Conservation (phyloP, 768 basidiomycete species). For the Mycena galericulata region DNA sequence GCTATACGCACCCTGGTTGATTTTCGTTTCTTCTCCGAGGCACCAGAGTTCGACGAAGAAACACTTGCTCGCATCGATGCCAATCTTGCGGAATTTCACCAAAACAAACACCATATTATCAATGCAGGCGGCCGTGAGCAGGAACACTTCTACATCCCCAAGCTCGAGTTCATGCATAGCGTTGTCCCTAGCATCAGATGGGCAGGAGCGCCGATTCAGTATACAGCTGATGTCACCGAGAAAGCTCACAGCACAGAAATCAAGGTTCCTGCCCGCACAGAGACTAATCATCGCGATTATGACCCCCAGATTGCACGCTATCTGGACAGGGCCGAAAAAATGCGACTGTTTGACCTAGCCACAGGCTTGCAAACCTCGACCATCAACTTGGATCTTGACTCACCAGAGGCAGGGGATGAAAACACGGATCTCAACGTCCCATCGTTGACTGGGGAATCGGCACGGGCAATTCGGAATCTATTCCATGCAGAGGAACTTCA, state of each 20-base stretch:
- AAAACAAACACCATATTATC: slow-evolving; percentile 49
- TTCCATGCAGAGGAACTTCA: too few species aligned
- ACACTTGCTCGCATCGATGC: slow-evolving; percentile 32
- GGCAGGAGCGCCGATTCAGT: slow-evolving; percentile 48
- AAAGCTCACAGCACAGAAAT: slow-evolving; percentile 45
- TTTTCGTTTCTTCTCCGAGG: slow-evolving; percentile 51
- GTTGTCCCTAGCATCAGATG: slow-evolving; percentile 40
- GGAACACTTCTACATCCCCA: slow-evolving; percentile 53
- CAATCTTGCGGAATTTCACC: slow-evolving; percentile 46
- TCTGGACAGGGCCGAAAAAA: slow-evolving; percentile 46
- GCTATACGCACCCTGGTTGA: slow-evolving; percentile 50
- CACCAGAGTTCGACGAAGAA: slow-evolving; percentile 39
- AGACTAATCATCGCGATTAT: slow-evolving; percentile 47
- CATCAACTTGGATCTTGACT: slow-evolving; percentile 20
- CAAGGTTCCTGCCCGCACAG: slow-evolving; percentile 44
- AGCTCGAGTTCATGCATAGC: slow-evolving; percentile 53
- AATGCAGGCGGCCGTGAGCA: slow-evolving; percentile 36
- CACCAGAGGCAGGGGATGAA: background rate
- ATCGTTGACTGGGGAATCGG: slow-evolving; percentile 38
- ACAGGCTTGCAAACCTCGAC: slow-evolving; percentile 36
- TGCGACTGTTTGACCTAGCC: slow-evolving; percentile 41
- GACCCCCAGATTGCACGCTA: slow-evolving; percentile 47
- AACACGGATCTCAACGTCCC: slow-evolving; percentile 7
- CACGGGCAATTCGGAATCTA: too few species aligned
- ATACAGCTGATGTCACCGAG: slow-evolving; percentile 50